Conservation (phyloP, 2,329 filamentous ascomycete genomes). For the Cladosporium sp. region DNA sequence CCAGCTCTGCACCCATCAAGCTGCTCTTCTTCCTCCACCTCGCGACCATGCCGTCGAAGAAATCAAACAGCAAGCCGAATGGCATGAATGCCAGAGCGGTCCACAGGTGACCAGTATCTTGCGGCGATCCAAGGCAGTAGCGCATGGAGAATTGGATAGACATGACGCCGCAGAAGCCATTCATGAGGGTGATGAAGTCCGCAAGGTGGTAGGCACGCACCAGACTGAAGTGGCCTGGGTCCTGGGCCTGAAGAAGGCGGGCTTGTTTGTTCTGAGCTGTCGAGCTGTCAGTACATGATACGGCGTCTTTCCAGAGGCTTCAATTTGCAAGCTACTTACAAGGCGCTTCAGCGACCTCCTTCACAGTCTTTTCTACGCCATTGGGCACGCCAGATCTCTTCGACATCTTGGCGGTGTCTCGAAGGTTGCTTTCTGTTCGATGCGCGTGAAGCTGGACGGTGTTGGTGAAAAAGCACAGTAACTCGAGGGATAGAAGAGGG, state of each 20-base stretch:
- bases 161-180: slow-evolving; percentile 86
- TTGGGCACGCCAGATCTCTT: slow-evolving; percentile 55
- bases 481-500: too few relatives aligned
- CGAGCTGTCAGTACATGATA: background rate
- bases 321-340: slow-evolving; percentile 36
- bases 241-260: slow-evolving; percentile 59
- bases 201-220: slow-evolving; percentile 66
- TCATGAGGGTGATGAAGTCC: slow-evolving; percentile 78
- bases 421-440: slow-evolving; percentile 1
- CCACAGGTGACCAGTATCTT: slow-evolving; percentile 69
- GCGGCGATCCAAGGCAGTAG: slow-evolving; percentile 68
- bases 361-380: slow-evolving; percentile 44
- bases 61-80: slow-evolving; percentile 94
- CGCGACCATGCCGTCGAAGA: slow-evolving; percentile 95
- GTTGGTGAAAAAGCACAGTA: background rate
- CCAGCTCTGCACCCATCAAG: slow-evolving; percentile 95
- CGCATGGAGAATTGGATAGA: slow-evolving; percentile 93
- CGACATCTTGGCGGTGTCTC: slow-evolving; percentile 50
- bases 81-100: slow-evolving; percentile 82
- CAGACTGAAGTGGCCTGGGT: slow-evolving; percentile 67
- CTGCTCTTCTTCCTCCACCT: slow-evolving; percentile 96
- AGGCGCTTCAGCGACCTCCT: slow-evolving; percentile 35
- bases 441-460: background rate
- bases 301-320: background rate
- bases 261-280: slow-evolving; percentile 74